A percentile compares a stretch with the other conserved stretches of the same genome.
Conservation (phyloP, 2,329 filamentous ascomycete genomes). For the Neopestalotiopsis sp. region DNA sequence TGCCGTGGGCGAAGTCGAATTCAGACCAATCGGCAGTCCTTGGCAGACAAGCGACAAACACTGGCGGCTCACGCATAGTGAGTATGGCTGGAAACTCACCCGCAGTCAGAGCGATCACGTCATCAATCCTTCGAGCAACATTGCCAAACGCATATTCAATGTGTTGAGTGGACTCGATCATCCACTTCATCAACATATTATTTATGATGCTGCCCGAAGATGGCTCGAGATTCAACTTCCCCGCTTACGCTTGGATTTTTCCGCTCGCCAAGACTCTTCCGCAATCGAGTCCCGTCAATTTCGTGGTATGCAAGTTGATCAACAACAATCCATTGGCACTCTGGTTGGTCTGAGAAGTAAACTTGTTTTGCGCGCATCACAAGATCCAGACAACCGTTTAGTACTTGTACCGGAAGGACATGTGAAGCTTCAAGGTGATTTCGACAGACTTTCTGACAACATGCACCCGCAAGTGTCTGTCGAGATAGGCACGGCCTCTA, state of each 20-base stretch:
- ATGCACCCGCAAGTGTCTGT: neutral
- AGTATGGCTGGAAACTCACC: neutral
- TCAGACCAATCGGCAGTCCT: neutral
- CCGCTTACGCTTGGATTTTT: neutral
- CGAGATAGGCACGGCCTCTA: neutral
- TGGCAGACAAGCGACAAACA: neutral
- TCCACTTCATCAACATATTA: conserved; percentile 30
- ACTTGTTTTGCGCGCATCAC: neutral
- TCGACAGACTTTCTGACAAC: neutral
- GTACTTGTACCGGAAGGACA: neutral
- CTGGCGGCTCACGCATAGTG: neutral
- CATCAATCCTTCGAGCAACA: conserved; percentile 16
- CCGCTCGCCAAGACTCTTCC: neutral
- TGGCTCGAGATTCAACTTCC: neutral
- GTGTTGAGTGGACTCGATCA: conserved; percentile 43
- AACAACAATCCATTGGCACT: neutral
- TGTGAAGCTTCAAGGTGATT: neutral
- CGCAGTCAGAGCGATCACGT: neutral
- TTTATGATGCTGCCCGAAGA: neutral
- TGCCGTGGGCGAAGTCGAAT: neutral
- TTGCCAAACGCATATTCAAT: conserved; percentile 19
- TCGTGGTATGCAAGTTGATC: neutral
- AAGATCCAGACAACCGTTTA: neutral
- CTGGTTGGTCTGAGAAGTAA: neutral
- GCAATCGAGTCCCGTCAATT: neutral